phyloP scores from a whole-genome alignment of 106 monocot species.

The Apostasia ramifera region DNA sequence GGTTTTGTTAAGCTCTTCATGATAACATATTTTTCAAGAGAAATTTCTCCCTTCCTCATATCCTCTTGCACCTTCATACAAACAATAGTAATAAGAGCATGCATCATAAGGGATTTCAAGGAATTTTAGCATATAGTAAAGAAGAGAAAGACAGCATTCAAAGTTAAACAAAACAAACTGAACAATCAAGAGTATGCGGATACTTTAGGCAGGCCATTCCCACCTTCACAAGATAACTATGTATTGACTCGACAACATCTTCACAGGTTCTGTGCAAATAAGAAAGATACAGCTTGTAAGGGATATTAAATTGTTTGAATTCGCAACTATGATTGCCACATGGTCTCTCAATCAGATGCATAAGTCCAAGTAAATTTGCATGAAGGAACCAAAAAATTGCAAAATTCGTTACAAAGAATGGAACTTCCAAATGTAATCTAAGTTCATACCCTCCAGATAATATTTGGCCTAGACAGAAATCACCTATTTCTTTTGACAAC shows the following conservation, averaged over 20 bases:
- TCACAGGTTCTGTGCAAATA: conserved; percentile 56
- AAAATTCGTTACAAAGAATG: too few relatives aligned
- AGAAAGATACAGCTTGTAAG: not conserved
- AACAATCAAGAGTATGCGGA: not conserved
- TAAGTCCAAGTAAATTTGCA: too few relatives aligned
- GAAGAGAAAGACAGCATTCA: too few relatives aligned
- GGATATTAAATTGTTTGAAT: not conserved
- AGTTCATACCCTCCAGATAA: conserved; percentile 67
- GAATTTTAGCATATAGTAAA: not conserved
- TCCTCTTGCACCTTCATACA: conserved; percentile 67
- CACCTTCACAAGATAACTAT: conserved; percentile 73
- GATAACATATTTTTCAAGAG: conserved; percentile 80
- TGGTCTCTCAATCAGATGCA: too few relatives aligned
- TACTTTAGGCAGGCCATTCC: not conserved
- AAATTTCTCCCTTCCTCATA: conserved; percentile 77
- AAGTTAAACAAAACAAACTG: not conserved
- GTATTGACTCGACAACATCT: conserved; percentile 82
- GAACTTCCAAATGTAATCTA: not conserved
- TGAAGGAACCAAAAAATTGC: too few relatives aligned
- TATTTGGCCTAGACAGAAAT: conserved; percentile 81
- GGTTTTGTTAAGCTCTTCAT: conserved; percentile 85
- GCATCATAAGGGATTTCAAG: not conserved
- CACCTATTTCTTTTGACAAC: conserved; percentile 79
- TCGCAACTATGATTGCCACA: too few relatives aligned
- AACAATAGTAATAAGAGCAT: not conserved